Evolutionary conservation across 352 stramenopile species (phyloP).

Genomic region (Blastocystis sp.): DNA sequence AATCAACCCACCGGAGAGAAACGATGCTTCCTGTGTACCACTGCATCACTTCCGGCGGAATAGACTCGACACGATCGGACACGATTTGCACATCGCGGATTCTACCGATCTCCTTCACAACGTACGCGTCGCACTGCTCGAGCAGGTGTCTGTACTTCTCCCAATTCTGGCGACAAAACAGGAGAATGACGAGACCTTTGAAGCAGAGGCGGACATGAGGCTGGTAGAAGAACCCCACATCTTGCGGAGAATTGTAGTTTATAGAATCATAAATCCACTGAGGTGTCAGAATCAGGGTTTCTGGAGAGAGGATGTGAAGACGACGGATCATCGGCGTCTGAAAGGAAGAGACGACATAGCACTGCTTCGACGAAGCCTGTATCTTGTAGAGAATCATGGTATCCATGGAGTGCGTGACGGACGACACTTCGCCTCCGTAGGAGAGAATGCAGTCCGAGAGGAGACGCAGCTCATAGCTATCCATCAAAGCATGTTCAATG

Average conservation of each 20-base stretch:
- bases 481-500: neutral
- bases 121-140: neutral
- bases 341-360: neutral
- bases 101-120: neutral
- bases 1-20: slow-evolving; percentile 33
- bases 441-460: neutral
- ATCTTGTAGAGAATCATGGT: slow-evolving; percentile 2
- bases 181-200: neutral
- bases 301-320: neutral
- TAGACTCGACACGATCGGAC: neutral
- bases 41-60: neutral
- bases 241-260: neutral
- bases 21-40: neutral
- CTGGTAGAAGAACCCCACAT: neutral
- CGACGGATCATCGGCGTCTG: neutral
- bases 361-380: neutral
- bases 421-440: neutral
- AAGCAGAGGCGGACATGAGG: neutral
- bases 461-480: slow-evolving; percentile 39
- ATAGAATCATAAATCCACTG: slow-evolving; percentile 40
- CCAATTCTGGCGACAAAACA: neutral
- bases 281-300: neutral
- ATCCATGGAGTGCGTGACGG: slow-evolving; percentile 11
- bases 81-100: neutral
- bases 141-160: neutral